These are phyloP conservation scores for Malbranchea cinnamomea DNA, from an alignment of 2,329 filamentous ascomycete genomes.

Conservation along the genomic window DNA sequence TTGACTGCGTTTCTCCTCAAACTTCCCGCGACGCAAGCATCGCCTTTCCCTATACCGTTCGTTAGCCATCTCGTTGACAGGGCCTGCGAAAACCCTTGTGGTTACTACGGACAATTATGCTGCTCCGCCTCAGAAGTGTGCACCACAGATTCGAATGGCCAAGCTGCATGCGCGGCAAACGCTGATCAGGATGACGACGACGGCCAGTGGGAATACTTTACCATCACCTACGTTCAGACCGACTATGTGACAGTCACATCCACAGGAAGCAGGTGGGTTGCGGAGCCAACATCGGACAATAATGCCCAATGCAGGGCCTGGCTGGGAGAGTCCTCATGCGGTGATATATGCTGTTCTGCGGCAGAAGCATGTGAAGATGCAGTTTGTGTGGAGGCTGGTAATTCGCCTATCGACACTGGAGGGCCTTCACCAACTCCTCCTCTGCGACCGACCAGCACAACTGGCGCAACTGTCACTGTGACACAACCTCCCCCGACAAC, in stretches of 20 bases:
- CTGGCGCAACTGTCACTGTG: constrained; percentile 27
- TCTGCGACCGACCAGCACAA: constrained; percentile 30
- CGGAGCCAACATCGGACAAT: constrained; percentile 14
- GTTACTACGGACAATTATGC: constrained; percentile 37
- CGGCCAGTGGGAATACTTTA: constrained; percentile 42
- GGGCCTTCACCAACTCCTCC: constrained; percentile 24
- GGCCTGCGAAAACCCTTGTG: constrained; percentile 35
- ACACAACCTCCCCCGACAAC: constrained; percentile 28
- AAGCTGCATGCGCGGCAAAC: constrained; percentile 32
- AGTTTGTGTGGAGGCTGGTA: constrained; percentile 24
- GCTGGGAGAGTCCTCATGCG: constrained; percentile 29
- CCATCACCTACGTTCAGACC: constrained; percentile 41
- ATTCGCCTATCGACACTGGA: constrained; percentile 24
- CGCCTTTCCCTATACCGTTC: constrained; percentile 16
- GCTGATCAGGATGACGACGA: constrained; percentile 10
- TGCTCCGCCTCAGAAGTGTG: constrained; percentile 33
- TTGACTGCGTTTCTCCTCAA: no score
- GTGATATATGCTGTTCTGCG: constrained; percentile 29
- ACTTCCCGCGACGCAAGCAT: constrained; percentile 14
- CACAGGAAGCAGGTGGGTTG: constrained; percentile 33
- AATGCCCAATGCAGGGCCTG: constrained; percentile 32
- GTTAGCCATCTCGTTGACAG: constrained; percentile 15
- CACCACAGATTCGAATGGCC: constrained; percentile 33
- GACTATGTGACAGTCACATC: constrained; percentile 38
- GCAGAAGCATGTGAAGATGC: constrained; percentile 28